These are phyloP conservation scores for Petasospora fabianii DNA, from an alignment of 1,139 yeast species.

Conservation along the genomic window DNA sequence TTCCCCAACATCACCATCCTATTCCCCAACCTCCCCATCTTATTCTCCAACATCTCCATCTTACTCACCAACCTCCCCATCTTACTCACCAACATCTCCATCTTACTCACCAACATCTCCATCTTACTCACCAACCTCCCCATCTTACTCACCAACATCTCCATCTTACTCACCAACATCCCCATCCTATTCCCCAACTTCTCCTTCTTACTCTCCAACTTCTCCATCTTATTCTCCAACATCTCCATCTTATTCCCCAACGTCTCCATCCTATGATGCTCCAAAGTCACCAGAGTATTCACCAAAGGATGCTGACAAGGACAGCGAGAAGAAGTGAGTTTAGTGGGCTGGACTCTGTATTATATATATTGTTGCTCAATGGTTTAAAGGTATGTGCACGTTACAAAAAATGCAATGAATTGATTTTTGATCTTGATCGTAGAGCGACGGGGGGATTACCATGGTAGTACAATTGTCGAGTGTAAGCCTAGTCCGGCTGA, in stretches of 20 bases:
- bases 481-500: no score
- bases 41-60: slow-evolving; percentile 62
- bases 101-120: slow-evolving; percentile 58
- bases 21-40: slow-evolving; percentile 63
- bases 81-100: slow-evolving; percentile 61
- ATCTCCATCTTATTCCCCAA: slow-evolving; percentile 71
- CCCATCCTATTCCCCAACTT: slow-evolving; percentile 70
- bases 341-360: slow-evolving; percentile 4
- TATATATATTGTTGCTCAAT: slow-evolving; percentile 5
- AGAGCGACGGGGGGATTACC: no score
- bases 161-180: slow-evolving; percentile 66
- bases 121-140: slow-evolving; percentile 56
- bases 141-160: slow-evolving; percentile 58
- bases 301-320: slow-evolving; percentile 38
- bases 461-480: no score
- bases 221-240: slow-evolving; percentile 65
- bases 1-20: slow-evolving; percentile 60
- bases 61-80: slow-evolving; percentile 59
- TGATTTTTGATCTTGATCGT: background rate
- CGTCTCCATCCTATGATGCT: slow-evolving; percentile 69
- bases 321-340: slow-evolving; percentile 1
- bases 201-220: slow-evolving; percentile 60
- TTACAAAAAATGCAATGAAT: background rate
- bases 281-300: slow-evolving; percentile 76
- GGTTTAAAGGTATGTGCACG: slow-evolving; percentile 1